These are phyloP conservation scores for Trichoderma parareesei DNA, from an alignment of 495 filamentous ascomycete genomes.

Conservation along the genomic window DNA sequence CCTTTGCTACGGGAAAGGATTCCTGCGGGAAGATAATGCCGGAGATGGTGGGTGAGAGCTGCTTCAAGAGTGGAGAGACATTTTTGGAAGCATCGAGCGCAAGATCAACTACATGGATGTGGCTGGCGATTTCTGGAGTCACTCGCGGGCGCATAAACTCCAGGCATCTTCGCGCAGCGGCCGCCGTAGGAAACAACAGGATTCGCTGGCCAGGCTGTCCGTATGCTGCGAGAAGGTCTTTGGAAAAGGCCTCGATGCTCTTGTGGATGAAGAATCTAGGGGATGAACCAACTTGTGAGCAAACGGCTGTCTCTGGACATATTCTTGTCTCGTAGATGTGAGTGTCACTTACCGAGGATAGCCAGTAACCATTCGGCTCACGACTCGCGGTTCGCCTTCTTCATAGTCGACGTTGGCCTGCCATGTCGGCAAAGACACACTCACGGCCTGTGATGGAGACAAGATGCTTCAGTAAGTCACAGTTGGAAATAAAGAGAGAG, in stretches of 20 bases:
- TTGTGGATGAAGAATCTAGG: slow-evolving; percentile 84
- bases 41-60: slow-evolving; percentile 44
- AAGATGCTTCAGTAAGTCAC: slow-evolving; percentile 15
- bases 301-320: not conserved
- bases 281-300: not conserved
- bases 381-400: slow-evolving; percentile 80
- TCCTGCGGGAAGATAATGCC: slow-evolving; percentile 64
- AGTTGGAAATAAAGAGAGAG: slow-evolving; percentile 12
- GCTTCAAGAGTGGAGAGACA: slow-evolving; percentile 37
- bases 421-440: slow-evolving; percentile 95
- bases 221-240: slow-evolving; percentile 54
- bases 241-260: slow-evolving; percentile 65
- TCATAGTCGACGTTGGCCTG: slow-evolving; percentile 83
- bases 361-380: slow-evolving; percentile 77
- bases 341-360: slow-evolving; percentile 69
- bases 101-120: slow-evolving; percentile 61
- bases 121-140: slow-evolving; percentile 34
- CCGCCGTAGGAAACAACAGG: slow-evolving; percentile 69
- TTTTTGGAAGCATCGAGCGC: slow-evolving; percentile 43
- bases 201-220: slow-evolving; percentile 57
- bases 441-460: slow-evolving; percentile 62
- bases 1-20: slow-evolving; percentile 62
- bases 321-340: not conserved
- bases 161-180: slow-evolving; percentile 58
- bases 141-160: slow-evolving; percentile 60